A percentile compares a stretch with the other conserved stretches of the same genome.
These are phyloP conservation scores for Trametes versicolor DNA, from an alignment of 1,284 basidiomycete genomes.

Conservation along the genomic window DNA sequence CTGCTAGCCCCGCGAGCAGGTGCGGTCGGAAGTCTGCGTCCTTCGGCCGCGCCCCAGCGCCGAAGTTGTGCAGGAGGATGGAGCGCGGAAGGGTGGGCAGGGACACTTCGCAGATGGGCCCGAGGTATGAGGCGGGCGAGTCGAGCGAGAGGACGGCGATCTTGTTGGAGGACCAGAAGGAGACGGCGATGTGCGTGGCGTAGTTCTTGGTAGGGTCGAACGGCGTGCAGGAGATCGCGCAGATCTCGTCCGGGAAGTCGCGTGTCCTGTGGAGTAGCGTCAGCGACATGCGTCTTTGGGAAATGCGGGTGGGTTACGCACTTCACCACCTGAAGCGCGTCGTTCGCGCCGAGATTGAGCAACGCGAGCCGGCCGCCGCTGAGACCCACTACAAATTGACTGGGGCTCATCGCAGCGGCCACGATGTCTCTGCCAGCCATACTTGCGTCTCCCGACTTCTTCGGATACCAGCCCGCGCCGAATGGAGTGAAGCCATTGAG, in stretches of 20 bases:
- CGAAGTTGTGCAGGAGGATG: conserved; percentile 76
- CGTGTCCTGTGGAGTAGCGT: conserved; percentile 28
- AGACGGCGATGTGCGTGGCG: conserved; percentile 64
- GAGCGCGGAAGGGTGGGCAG: conserved; percentile 75
- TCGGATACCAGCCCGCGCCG: conserved; percentile 47
- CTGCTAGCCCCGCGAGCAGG: conserved; percentile 81
- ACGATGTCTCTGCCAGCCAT: conserved; percentile 62
- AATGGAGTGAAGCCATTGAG: conserved; percentile 46
- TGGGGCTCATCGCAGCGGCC: conserved; percentile 70
- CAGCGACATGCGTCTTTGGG: not conserved
- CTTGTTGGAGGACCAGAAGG: conserved; percentile 80
- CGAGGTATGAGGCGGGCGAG: conserved; percentile 45
- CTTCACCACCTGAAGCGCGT: conserved; percentile 50
- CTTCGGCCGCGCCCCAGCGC: conserved; percentile 46
- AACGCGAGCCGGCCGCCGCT: conserved; percentile 64
- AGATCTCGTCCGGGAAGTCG: conserved; percentile 59
- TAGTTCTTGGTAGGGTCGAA: conserved; percentile 58
- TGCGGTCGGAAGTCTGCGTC: conserved; percentile 55
- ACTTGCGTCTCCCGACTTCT: conserved; percentile 32
- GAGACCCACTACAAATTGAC: conserved; percentile 74
- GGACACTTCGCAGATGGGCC: conserved; percentile 54
- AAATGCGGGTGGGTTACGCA: conserved; percentile 35
- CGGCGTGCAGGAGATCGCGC: conserved; percentile 70
- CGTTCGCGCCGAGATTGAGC: conserved; percentile 57
- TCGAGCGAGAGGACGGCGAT: conserved; percentile 69